A percentile compares a stretch with the other conserved stretches of the same genome.
These are phyloP conservation scores for Dendryphion nanum DNA, from an alignment of 2,329 filamentous ascomycete genomes.

Conservation along the genomic window DNA sequence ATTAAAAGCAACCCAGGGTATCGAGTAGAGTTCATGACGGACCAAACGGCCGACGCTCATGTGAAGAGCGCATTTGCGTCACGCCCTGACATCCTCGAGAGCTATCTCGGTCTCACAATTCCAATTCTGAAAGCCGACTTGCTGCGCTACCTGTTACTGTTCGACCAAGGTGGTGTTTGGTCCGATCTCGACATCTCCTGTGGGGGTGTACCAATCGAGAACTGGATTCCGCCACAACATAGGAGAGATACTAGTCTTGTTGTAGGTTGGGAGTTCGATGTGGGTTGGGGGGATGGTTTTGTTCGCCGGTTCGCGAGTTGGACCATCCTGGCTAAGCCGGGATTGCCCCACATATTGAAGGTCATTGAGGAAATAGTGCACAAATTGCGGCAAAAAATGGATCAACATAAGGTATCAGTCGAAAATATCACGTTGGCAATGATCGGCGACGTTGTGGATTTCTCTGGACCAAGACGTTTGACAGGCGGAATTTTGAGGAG, in stretches of 20 bases:
- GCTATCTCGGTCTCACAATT: conserved; percentile 33
- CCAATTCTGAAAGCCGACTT: conserved; percentile 44
- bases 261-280: conserved; percentile 42
- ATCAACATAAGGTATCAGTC: too few species aligned
- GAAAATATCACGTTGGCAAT: too few species aligned
- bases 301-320: too few species aligned
- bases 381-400: too few species aligned
- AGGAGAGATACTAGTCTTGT: conserved; percentile 30
- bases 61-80: conserved; percentile 32
- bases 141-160: conserved; percentile 44
- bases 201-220: conserved; percentile 26
- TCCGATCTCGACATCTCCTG: conserved; percentile 43
- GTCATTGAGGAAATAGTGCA: too few species aligned
- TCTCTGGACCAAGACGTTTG: too few species aligned
- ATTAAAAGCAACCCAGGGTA: conserved; percentile 28
- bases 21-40: conserved; percentile 30
- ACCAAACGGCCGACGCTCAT: conserved; percentile 28
- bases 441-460: too few species aligned
- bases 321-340: too few species aligned
- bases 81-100: conserved; percentile 40
- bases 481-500: too few species aligned
- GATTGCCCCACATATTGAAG: too few species aligned
- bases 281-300: conserved; percentile 16
- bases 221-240: conserved; percentile 40
- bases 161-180: conserved; percentile 43